Base-by-base conservation (phyloP, 495 filamentous ascomycete species). In the Penicillium maclennaniae region DNA sequence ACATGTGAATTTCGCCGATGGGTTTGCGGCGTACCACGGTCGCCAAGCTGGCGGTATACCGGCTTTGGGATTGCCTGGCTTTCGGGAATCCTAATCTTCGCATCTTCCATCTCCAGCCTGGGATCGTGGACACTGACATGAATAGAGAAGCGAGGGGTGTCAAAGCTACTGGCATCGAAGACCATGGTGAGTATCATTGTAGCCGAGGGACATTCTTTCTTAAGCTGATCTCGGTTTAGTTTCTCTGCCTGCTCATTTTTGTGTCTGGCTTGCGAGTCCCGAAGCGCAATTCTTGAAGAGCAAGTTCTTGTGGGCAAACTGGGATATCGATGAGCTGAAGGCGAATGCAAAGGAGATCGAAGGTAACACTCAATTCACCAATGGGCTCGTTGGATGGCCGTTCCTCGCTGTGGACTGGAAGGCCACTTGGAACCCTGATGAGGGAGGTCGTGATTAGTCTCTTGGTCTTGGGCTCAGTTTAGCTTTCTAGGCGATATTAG, bases 281-380 rank as follows among this genome's bases (percentile, higher is more conserved):
- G 59, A 77, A 55, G 70, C 75, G n/a, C 59, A 48, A 15, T 79
- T 76, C 38, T 44, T 79, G 53, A 74, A 68, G n/a, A 72, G 77
- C 0, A 63, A 71, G 47, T 74, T 69, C 46, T 48, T 79, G 17
- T 64, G 58, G 54, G 67, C 65, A 5, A 77, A 79, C 34, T 81
- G 75, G 78, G 79, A 82, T 44, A 74, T 73, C 59, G 63, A 67
- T 6, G 83, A 84, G 55, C 73, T 79, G 12, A 71, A 74, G 58
- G 68, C 66, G 4, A 85, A 80, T 78, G 68, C 86, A 39, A 69
- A 72, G 9, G 62, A 65, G 25, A 76, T 75, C 46, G 81, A 49
- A 38, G 34, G 7, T 3, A 48, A 46, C 34, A 19, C n/a, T 6
- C 9, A 21, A 1, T 41, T 55, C 26, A 38, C 1, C 6, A 55